Percentiles rank a stretch among this genome's conserved stretches.
phyloP scores from a whole-genome alignment of 2,329 filamentous ascomycete species.

The Colletotrichum euphorbiae region DNA sequence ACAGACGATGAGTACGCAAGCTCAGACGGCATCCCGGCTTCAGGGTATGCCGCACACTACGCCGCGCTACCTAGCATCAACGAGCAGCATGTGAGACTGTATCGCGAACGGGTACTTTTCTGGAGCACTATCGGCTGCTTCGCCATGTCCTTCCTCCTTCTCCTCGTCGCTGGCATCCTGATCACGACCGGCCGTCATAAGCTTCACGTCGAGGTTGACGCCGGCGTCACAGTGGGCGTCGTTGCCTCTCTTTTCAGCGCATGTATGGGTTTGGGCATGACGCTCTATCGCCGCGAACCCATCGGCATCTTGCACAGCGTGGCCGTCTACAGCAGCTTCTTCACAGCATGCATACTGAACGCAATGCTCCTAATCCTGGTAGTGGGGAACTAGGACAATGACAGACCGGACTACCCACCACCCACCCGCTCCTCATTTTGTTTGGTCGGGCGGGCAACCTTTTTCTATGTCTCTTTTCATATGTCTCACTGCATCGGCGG shows the following conservation, averaged over 20 bases:
- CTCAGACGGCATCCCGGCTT: constrained; percentile 59
- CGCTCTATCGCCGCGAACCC: constrained; percentile 63
- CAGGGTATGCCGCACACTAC: constrained; percentile 66
- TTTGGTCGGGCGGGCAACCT: neutral
- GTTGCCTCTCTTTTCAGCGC: constrained; percentile 74
- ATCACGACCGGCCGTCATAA: constrained; percentile 76
- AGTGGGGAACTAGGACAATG: constrained; percentile 52
- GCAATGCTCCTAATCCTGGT: constrained; percentile 58
- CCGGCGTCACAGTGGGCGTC: constrained; percentile 76
- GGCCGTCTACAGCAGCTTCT: constrained; percentile 53
- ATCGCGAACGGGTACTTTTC: constrained; percentile 67
- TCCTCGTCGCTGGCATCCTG: constrained; percentile 73
- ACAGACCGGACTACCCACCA: neutral
- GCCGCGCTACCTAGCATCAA: constrained; percentile 63
- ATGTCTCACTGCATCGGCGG: constrained; percentile 22
- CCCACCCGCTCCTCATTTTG: constrained; percentile 1
- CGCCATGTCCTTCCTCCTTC: constrained; percentile 69
- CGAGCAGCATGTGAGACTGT: constrained; percentile 61
- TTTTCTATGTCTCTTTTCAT: constrained; percentile 2
- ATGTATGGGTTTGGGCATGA: constrained; percentile 69
- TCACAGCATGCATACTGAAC: constrained; percentile 55
- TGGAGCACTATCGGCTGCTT: constrained; percentile 67
- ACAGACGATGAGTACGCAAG: constrained; percentile 64
- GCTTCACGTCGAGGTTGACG: constrained; percentile 77
- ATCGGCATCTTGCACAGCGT: constrained; percentile 57